Evolutionary conservation across 2,329 filamentous ascomycete species (phyloP).

Genomic region (Aotearoamyces nothofagi): DNA sequence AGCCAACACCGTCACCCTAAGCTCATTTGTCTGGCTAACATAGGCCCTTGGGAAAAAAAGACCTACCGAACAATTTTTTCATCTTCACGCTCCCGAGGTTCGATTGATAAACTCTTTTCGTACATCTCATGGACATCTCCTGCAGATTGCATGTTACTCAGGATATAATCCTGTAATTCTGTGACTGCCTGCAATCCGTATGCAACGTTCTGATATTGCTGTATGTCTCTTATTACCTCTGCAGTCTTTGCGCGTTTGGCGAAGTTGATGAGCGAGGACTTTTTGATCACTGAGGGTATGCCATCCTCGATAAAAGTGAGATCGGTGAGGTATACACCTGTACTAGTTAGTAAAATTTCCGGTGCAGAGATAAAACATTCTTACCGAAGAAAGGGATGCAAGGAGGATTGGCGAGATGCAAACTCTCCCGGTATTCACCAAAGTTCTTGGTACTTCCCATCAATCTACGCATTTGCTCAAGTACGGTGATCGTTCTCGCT

Average conservation of each 20-base stretch:
- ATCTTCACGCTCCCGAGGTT: constrained; percentile 91
- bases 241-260: constrained; percentile 96
- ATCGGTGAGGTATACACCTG: constrained; percentile 92
- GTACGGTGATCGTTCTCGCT: constrained; percentile 59
- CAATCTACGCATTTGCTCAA: constrained; percentile 84
- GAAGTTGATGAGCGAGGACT: constrained; percentile 95
- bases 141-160: constrained; percentile 89
- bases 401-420: constrained; percentile 86
- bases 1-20: constrained; percentile 8
- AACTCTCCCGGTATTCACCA: constrained; percentile 82
- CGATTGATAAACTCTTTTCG: constrained; percentile 84
- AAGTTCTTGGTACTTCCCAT: constrained; percentile 99
- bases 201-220: constrained; percentile 97
- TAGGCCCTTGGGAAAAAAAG: neutral
- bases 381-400: constrained; percentile 97
- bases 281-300: constrained; percentile 91
- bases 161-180: constrained; percentile 91
- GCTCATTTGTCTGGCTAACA: constrained; percentile 9
- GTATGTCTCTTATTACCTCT: constrained; percentile 95
- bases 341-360: constrained; percentile 6
- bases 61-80: constrained; percentile 89
- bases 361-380: constrained; percentile 13
- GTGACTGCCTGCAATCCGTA: constrained; percentile 80
- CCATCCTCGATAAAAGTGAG: constrained; percentile 97
- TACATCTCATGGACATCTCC: constrained; percentile 99